Percentiles rank a stretch among this genome's conserved stretches.
Evolutionary conservation across 2,329 filamentous ascomycete genomes (phyloP).

Genomic region (Cadophora sp.): DNA sequence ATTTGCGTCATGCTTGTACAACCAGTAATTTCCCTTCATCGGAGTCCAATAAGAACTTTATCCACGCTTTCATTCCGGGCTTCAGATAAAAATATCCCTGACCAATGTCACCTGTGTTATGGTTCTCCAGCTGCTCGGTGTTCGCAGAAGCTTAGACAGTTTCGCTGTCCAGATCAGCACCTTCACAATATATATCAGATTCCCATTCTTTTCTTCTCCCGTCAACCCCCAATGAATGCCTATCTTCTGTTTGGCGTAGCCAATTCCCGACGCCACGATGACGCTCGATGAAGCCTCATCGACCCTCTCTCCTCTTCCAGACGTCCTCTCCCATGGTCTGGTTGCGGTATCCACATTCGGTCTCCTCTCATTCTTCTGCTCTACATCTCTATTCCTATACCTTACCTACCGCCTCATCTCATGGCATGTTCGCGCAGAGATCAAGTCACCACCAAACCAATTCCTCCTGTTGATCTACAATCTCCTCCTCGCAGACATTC

Average conservation of each 20-base stretch:
- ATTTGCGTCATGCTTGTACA: slow-evolving; percentile 17
- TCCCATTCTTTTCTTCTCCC: slow-evolving; percentile 4
- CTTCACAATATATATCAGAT: slow-evolving; percentile 5
- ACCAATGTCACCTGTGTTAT: neutral
- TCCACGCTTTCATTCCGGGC: slow-evolving; percentile 5
- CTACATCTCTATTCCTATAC: slow-evolving; percentile 50
- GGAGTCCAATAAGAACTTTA: neutral
- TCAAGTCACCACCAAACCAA: slow-evolving; percentile 59
- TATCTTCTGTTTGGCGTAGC: slow-evolving; percentile 15
- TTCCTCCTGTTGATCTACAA: slow-evolving; percentile 75
- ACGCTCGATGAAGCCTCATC: slow-evolving; percentile 32
- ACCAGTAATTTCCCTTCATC: neutral
- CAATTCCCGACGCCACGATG: slow-evolving; percentile 28
- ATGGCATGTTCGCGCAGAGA: slow-evolving; percentile 34
- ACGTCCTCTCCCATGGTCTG: slow-evolving; percentile 48
- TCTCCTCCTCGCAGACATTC: slow-evolving; percentile 70
- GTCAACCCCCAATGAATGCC: neutral
- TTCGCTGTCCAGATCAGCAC: neutral
- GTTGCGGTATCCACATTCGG: slow-evolving; percentile 53
- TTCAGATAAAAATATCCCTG: neutral
- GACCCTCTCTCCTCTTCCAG: slow-evolving; percentile 41
- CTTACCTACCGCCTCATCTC: slow-evolving; percentile 49
- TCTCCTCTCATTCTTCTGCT: slow-evolving; percentile 54
- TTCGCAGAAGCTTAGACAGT: neutral
- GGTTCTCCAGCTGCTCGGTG: neutral